Evolutionary conservation across 164 flowering plant species (phyloP).

Genomic region (Vitis vinifera): DNA sequence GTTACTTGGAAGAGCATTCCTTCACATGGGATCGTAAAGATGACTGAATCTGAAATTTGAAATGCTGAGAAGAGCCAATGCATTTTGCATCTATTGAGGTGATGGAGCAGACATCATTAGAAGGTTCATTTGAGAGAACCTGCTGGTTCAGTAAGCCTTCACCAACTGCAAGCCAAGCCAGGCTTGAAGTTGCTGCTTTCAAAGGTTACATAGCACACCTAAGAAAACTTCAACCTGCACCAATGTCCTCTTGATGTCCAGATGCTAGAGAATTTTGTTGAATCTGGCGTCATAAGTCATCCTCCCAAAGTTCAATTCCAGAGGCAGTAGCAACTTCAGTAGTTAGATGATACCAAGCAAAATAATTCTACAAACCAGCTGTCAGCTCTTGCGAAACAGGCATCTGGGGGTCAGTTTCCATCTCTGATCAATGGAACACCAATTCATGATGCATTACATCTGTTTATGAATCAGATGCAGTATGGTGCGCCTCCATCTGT

Average conservation of each 20-base stretch:
- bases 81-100: too few species aligned
- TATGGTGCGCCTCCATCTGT: conserved; percentile 34
- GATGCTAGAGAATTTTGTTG: too few species aligned
- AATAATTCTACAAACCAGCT: conserved; percentile 41
- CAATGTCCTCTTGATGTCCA: too few species aligned
- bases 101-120: too few species aligned
- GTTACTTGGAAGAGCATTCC: conserved; percentile 39
- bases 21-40: conserved; percentile 34
- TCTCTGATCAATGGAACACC: conserved; percentile 43
- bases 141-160: too few species aligned
- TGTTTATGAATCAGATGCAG: conserved; percentile 49
- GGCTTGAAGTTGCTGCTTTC: too few species aligned
- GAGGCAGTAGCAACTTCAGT: conserved; percentile 62
- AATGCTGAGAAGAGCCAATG: too few species aligned
- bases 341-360: conserved; percentile 48
- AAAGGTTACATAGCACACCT: too few species aligned
- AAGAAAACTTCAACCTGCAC: too few species aligned
- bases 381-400: conserved; percentile 38
- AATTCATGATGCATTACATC: conserved; percentile 45
- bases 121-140: too few species aligned
- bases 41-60: background rate
- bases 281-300: too few species aligned
- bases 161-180: too few species aligned
- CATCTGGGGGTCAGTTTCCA: conserved; percentile 39
- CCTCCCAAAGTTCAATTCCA: conserved; percentile 27